Conservation (phyloP, 148 eudicot species). For the Chenopodium quinoa region DNA sequence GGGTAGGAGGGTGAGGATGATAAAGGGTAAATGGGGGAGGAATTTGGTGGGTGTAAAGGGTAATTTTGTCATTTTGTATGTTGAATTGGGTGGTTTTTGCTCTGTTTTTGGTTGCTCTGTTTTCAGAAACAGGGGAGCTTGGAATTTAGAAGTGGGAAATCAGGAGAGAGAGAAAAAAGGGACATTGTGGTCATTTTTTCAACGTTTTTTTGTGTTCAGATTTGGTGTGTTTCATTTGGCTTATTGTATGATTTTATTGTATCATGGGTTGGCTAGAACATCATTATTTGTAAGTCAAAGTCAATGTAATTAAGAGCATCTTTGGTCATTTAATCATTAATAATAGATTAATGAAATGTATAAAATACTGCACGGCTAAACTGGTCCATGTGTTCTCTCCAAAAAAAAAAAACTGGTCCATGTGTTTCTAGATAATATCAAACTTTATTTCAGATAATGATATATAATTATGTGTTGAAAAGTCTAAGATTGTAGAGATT, state of each 20-base stretch:
- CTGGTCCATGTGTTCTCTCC: too few relatives aligned
- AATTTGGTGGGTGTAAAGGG: conserved; percentile 8
- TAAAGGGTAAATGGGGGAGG: conserved; percentile 14
- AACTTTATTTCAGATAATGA: too few relatives aligned
- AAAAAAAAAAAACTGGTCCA: too few relatives aligned
- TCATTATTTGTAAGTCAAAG: background rate
- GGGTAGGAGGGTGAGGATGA: conserved; percentile 41
- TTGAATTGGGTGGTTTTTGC: background rate
- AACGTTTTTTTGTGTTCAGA: conserved; percentile 4
- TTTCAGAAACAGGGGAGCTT: background rate
- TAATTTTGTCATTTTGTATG: conserved; percentile 29
- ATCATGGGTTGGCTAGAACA: background rate
- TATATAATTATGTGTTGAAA: too few relatives aligned
- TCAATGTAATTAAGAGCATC: background rate
- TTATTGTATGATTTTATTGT: too few relatives aligned
- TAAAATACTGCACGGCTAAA: too few relatives aligned
- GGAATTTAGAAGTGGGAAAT: background rate
- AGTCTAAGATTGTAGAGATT: too few relatives aligned
- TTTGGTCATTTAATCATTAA: too few relatives aligned
- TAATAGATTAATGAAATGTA: too few relatives aligned
- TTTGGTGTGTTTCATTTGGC: conserved; percentile 1
- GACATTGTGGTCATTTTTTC: background rate
- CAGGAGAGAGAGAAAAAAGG: background rate
- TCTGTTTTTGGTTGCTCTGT: conserved; percentile 12
- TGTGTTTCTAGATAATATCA: too few relatives aligned